phyloP scores from a whole-genome alignment of 768 basidiomycete species.

The Kwoniella dejecticola region DNA sequence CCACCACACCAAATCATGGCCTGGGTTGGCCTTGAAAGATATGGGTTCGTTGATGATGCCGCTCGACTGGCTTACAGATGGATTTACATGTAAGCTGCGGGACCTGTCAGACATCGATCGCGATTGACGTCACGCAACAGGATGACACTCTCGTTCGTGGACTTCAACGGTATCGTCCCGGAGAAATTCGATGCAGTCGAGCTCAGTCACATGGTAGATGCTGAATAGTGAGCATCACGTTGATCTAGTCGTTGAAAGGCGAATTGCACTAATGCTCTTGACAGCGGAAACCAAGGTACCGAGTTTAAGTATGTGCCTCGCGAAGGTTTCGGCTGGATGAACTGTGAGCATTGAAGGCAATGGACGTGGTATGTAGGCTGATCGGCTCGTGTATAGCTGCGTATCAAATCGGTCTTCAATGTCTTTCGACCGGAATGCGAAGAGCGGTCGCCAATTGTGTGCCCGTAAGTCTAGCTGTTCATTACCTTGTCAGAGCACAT shows the following conservation, averaged over 20 bases:
- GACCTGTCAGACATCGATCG: neutral
- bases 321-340: slow-evolving; percentile 99
- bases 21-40: slow-evolving; percentile 95
- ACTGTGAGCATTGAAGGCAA: slow-evolving; percentile 62
- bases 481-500: neutral
- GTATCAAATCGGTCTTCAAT: slow-evolving; percentile 94
- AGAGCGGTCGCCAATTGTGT: slow-evolving; percentile 94
- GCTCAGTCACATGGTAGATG: slow-evolving; percentile 92
- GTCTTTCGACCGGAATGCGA: slow-evolving; percentile 89
- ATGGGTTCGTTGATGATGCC: slow-evolving; percentile 90
- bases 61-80: slow-evolving; percentile 92
- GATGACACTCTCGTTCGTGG: slow-evolving; percentile 62
- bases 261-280: neutral
- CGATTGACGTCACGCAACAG: slow-evolving; percentile 20
- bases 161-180: slow-evolving; percentile 96
- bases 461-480: slow-evolving; percentile 39
- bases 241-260: slow-evolving; percentile 15
- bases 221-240: slow-evolving; percentile 69
- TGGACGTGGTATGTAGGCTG: neutral
- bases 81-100: slow-evolving; percentile 79
- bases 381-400: slow-evolving; percentile 64
- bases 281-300: slow-evolving; percentile 63
- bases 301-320: slow-evolving; percentile 98
- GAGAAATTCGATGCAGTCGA: slow-evolving; percentile 99
- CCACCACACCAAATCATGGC: slow-evolving; percentile 92